Conservation (phyloP, 208 protist species). For the Leishmania tarentolae region DNA sequence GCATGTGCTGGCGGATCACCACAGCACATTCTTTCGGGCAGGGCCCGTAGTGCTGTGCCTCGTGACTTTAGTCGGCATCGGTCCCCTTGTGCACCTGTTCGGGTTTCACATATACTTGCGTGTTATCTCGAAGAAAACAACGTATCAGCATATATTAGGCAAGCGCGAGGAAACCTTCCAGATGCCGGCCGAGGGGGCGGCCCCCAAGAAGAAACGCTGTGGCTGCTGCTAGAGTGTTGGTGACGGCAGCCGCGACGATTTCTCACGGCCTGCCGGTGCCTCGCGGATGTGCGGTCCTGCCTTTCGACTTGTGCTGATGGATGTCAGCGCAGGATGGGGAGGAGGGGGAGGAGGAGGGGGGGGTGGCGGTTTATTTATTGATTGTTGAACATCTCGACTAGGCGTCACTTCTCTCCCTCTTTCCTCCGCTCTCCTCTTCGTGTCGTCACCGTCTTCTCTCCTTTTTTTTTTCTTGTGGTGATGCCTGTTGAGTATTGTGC, state of each 20-base stretch:
- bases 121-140: conserved; percentile 39
- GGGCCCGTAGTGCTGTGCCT: conserved; percentile 48
- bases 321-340: too few species aligned
- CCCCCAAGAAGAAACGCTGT: background rate
- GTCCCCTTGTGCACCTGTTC: conserved; percentile 60
- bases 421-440: background rate
- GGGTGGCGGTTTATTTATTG: too few species aligned
- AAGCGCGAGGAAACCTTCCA: conserved; percentile 34
- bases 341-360: too few species aligned
- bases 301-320: background rate
- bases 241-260: background rate
- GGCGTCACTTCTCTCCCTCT: background rate
- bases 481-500: background rate
- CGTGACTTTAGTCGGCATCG: conserved; percentile 35
- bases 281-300: background rate
- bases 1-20: conserved; percentile 35
- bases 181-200: background rate
- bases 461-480: background rate
- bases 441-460: background rate
- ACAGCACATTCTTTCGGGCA: conserved; percentile 65
- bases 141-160: conserved; percentile 65
- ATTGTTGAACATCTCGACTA: too few species aligned
- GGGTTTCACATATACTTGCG: conserved; percentile 66
- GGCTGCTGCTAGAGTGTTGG: conserved; percentile 13
- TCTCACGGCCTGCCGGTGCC: background rate